Percentiles rank a stretch among this genome's conserved stretches.
Conservation (phyloP, 768 basidiomycete species). For the Baorangia bicolor region DNA sequence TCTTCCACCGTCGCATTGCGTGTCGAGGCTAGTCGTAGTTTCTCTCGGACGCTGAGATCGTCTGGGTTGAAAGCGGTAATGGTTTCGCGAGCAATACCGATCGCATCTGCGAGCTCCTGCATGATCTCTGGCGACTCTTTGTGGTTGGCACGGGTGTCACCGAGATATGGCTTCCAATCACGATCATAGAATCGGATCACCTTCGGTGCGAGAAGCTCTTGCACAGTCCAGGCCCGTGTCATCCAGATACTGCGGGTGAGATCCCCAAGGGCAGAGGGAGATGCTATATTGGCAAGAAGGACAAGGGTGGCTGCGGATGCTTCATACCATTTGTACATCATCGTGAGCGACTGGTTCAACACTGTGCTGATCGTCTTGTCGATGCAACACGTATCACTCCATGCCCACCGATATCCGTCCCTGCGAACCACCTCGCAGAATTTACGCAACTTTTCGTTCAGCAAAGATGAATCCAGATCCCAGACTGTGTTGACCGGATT, state of each 20-base stretch:
- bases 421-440: constrained; percentile 8
- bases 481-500: not conserved
- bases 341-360: constrained; percentile 5
- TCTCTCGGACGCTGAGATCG: constrained; percentile 4
- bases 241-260: constrained; percentile 2
- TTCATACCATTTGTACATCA: too few species aligned
- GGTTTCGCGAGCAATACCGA: not conserved
- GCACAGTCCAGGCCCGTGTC: constrained; percentile 15
- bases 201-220: constrained; percentile 12
- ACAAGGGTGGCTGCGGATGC: too few species aligned
- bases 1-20: constrained; percentile 9
- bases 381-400: constrained; percentile 14
- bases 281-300: not conserved
- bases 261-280: not conserved
- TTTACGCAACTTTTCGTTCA: constrained; percentile 3
- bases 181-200: constrained; percentile 8
- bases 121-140: constrained; percentile 10
- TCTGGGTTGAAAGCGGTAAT: constrained; percentile 4
- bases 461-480: not conserved
- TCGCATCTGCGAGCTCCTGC: constrained; percentile 7
- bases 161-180: constrained; percentile 9
- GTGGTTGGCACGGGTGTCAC: not conserved
- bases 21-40: constrained; percentile 12
- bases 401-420: constrained; percentile 12
- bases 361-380: constrained; percentile 7